Evolutionary conservation across 352 stramenopile genomes (phyloP).

Genomic region (Pythium utonaiense): DNA sequence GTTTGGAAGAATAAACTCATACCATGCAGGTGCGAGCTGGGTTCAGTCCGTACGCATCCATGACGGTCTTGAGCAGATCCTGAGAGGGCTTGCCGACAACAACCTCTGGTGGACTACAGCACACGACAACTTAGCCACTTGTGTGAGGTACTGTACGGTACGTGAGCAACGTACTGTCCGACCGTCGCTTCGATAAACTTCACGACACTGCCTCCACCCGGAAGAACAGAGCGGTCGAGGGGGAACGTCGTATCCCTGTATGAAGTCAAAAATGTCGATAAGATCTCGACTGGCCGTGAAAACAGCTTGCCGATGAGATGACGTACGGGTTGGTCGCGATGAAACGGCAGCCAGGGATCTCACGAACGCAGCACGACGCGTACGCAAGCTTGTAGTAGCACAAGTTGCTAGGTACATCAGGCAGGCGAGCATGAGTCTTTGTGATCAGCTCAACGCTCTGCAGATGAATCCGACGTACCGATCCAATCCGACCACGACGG

Average conservation of each 20-base stretch:
- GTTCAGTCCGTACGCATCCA: slow-evolving; percentile 66
- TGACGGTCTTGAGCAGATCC: slow-evolving; percentile 75
- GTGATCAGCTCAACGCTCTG: too few relatives aligned
- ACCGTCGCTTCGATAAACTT: slow-evolving; percentile 63
- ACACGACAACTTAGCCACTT: background rate
- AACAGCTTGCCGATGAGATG: background rate
- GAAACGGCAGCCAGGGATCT: slow-evolving; percentile 75
- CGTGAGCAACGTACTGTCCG: slow-evolving; percentile 42
- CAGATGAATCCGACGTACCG: too few relatives aligned
- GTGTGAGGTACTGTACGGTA: too few relatives aligned
- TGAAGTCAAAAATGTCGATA: too few relatives aligned
- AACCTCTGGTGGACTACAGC: slow-evolving; percentile 52
- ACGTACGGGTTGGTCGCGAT: slow-evolving; percentile 81
- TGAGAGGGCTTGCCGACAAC: slow-evolving; percentile 83
- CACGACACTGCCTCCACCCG: slow-evolving; percentile 64
- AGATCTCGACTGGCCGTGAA: too few relatives aligned
- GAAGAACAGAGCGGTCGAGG: slow-evolving; percentile 65
- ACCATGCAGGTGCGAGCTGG: slow-evolving; percentile 78
- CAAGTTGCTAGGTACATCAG: slow-evolving; percentile 46
- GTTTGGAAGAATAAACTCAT: too few relatives aligned
- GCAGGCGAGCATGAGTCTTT: background rate
- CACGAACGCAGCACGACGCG: slow-evolving; percentile 60
- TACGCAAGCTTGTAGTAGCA: slow-evolving; percentile 87
- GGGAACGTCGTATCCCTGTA: slow-evolving; percentile 74
- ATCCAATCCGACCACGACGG: slow-evolving; percentile 80